Evolutionary conservation across 148 eudicot genomes (phyloP).

Genomic region (Rhododendron henanense): DNA sequence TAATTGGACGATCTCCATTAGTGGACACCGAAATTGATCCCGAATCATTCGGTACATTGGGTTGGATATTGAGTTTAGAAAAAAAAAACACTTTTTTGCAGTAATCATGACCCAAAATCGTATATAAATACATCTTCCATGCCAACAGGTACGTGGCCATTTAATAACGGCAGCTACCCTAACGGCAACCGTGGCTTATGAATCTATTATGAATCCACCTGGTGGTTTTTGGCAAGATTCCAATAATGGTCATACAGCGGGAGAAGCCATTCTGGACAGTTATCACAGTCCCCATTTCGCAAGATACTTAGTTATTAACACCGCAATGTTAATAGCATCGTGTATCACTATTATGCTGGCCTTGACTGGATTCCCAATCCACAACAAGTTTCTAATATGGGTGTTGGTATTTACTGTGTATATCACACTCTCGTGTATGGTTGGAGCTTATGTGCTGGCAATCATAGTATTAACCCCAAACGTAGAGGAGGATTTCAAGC

Average conservation of each 20-base stretch:
- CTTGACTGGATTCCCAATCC: not conserved
- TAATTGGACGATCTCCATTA: too few relatives aligned
- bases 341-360: not conserved
- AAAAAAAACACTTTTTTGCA: too few relatives aligned
- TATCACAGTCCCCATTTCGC: not conserved
- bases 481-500: not conserved
- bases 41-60: too few relatives aligned
- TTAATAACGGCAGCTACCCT: not conserved
- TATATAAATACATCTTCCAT: not conserved
- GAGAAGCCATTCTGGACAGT: not conserved
- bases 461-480: not conserved
- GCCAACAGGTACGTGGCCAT: not conserved
- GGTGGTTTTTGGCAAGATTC: constrained; percentile 3
- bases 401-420: not conserved
- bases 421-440: not conserved
- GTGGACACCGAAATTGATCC: too few relatives aligned
- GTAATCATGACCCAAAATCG: too few relatives aligned
- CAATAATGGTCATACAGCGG: not conserved
- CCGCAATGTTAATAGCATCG: not conserved
- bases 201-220: constrained; percentile 1
- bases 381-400: not conserved
- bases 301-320: not conserved
- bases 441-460: not conserved
- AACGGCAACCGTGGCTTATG: not conserved
- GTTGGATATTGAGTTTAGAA: too few relatives aligned